Percentiles rank a stretch among this genome's conserved stretches.
phyloP scores from a whole-genome alignment of 352 stramenopile species.

The Phytophthora crassamura region DNA sequence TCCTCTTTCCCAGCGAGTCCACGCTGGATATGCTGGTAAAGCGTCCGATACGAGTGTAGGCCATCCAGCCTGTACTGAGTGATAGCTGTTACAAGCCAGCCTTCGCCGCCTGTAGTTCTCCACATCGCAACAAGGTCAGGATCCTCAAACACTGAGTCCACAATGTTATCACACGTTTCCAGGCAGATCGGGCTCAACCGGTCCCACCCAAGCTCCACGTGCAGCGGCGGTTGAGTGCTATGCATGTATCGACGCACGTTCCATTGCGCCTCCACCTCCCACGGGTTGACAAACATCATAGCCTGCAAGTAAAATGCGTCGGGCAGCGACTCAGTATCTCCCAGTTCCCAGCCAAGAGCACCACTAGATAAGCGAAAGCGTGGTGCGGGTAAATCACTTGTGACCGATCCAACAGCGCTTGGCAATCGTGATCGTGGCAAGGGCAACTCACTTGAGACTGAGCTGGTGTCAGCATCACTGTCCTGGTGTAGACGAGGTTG shows the following conservation, averaged over 20 bases:
- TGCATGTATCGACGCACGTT: slow-evolving; percentile 78
- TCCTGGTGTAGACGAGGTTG: slow-evolving; percentile 6
- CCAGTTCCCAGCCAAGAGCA: slow-evolving; percentile 17
- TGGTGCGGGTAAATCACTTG: slow-evolving; percentile 16
- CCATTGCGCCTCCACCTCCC: slow-evolving; percentile 77
- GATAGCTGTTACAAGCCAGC: slow-evolving; percentile 85
- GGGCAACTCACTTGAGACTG: slow-evolving; percentile 6
- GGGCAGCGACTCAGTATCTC: slow-evolving; percentile 15
- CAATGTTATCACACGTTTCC: slow-evolving; percentile 70
- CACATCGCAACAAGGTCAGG: slow-evolving; percentile 74
- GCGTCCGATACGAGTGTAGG: slow-evolving; percentile 59
- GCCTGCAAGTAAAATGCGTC: slow-evolving; percentile 51
- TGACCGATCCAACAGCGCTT: slow-evolving; percentile 14
- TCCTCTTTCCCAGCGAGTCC: slow-evolving; percentile 54
- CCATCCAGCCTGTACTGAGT: slow-evolving; percentile 81
- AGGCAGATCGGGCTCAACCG: slow-evolving; percentile 69
- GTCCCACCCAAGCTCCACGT: slow-evolving; percentile 83
- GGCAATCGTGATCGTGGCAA: slow-evolving; percentile 10
- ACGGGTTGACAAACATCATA: slow-evolving; percentile 87
- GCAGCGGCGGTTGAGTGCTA: slow-evolving; percentile 40
- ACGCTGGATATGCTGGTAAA: slow-evolving; percentile 40
- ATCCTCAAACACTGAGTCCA: slow-evolving; percentile 66
- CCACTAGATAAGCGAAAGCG: slow-evolving; percentile 19
- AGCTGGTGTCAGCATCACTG: slow-evolving; percentile 11
- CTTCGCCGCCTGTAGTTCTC: slow-evolving; percentile 71